Base-by-base conservation (phyloP, 1,284 basidiomycete species). In the Trametes polyzona region DNA sequence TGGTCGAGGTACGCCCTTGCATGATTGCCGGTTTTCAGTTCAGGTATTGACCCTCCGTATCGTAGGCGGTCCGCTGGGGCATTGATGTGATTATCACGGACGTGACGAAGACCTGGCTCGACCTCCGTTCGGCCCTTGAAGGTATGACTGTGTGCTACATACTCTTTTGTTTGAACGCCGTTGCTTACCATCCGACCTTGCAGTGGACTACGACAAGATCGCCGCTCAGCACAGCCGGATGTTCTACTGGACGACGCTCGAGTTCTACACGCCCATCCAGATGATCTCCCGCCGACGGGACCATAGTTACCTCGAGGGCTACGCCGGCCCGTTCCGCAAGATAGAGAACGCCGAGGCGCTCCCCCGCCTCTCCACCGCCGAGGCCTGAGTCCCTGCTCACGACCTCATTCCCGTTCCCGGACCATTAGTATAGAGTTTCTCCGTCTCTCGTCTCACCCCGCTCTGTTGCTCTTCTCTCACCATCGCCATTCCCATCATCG, bases 41-140 rank as follows among this genome's bases (percentile, higher is more conserved):
- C 32, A 21, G 10, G 17, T n/a, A 33, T 41, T 35, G 27, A 50
- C 30, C 41, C 21, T n/a, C 30, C 37, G 16, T 39, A 36, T 29
- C 33, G n/a, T 59, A 90, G 88, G 95, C 93, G 56, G 90, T 91
- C 17, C 80, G 94, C 62, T 98, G 95, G 96, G 92, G 86, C 55
- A 91, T 93, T n/a, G 85, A 90, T 67, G 94, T 87, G 11, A 92
- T 99, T 65, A 83, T 99, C 61, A 96, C 95, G 6, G 96, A 99
- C 63, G 76, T 83, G 51, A 94, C 94, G 7, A 82, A 83, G 65
- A 84, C 81, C 1, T 95, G 92, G 85, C 76, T 95, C 33, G 80
- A 86, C 50, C 71, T 96, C 62, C 84, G 94, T 43, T 74, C 77
- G 16, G 83, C 86, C 29, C 78, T 96, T 50, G 73, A 80, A 67